phyloP scores from a whole-genome alignment of 2,329 filamentous ascomycete genomes.

The Zopfia rhizophila region DNA sequence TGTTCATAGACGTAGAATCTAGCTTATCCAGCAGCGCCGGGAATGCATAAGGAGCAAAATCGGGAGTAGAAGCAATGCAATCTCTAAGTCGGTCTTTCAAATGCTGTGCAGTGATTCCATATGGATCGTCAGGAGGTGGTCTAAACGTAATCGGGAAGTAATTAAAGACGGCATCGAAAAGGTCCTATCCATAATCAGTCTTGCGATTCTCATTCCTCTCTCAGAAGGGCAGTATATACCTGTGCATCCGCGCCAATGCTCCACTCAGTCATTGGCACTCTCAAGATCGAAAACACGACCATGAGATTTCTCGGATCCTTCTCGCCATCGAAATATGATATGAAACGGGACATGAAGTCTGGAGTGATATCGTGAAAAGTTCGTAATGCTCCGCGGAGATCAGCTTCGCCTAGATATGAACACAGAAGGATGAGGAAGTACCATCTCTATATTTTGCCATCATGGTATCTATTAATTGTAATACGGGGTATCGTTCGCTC shows the following conservation, averaged over 20 bases:
- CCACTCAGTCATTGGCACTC: conserved; percentile 75
- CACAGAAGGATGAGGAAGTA: conserved; percentile 38
- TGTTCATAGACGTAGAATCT: conserved; percentile 74
- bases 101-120: conserved; percentile 75
- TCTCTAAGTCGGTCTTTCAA: conserved; percentile 71
- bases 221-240: conserved; percentile 47
- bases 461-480: conserved; percentile 69
- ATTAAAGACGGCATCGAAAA: conserved; percentile 76
- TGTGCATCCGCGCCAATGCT: conserved; percentile 69
- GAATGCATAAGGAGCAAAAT: conserved; percentile 74
- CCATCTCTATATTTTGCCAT: conserved; percentile 70
- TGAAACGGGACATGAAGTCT: conserved; percentile 69
- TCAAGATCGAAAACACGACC: conserved; percentile 74
- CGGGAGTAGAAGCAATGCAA: conserved; percentile 70
- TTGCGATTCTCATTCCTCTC: not conserved
- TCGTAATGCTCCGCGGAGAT: conserved; percentile 41
- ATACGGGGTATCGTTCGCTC: conserved; percentile 68
- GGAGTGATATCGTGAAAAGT: conserved; percentile 62
- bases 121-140: conserved; percentile 75
- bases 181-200: conserved; percentile 45
- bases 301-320: conserved; percentile 77
- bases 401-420: conserved; percentile 11
- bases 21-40: conserved; percentile 75
- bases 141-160: conserved; percentile 79
- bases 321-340: conserved; percentile 73